Conservation (phyloP, 1,284 basidiomycete species). For the Hemileia vastatrix region DNA sequence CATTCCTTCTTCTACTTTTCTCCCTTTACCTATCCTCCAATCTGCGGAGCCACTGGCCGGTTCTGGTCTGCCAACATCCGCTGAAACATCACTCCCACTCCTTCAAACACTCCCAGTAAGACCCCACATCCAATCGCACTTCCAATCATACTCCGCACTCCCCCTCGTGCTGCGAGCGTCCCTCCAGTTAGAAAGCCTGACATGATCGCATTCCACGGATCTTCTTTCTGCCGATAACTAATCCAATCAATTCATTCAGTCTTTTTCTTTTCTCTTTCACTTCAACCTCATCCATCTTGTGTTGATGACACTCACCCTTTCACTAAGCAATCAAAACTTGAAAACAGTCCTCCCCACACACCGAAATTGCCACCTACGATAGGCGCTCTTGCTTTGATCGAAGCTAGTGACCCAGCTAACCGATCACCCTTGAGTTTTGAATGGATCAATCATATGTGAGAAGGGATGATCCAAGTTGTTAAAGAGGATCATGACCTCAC, state of each 20-base stretch:
- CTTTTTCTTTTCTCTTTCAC: too few species aligned
- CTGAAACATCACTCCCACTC: slow-evolving; percentile 77
- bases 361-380: slow-evolving; percentile 97
- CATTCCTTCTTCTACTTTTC: too few species aligned
- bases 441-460: too few species aligned
- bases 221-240: slow-evolving; percentile 81
- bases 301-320: too few species aligned
- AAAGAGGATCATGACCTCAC: too few species aligned
- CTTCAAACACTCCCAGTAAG: slow-evolving; percentile 74
- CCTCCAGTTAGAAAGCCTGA: slow-evolving; percentile 98
- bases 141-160: slow-evolving; percentile 77
- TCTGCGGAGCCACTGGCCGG: slow-evolving; percentile 50
- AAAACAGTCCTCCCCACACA: slow-evolving; percentile 90
- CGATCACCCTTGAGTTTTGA: slow-evolving; percentile 98
- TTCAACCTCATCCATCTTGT: too few species aligned
- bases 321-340: slow-evolving; percentile 93
- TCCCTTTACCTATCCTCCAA: too few species aligned
- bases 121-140: slow-evolving; percentile 94
- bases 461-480: too few species aligned
- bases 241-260: background rate
- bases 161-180: slow-evolving; percentile 88
- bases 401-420: slow-evolving; percentile 81
- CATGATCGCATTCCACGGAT: slow-evolving; percentile 98
- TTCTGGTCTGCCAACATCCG: slow-evolving; percentile 73
- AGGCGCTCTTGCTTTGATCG: slow-evolving; percentile 95